These are phyloP conservation scores for Chytriomyces confervae DNA, from an alignment of 192 early-diverging fungal genomes.

Conservation along the genomic window DNA sequence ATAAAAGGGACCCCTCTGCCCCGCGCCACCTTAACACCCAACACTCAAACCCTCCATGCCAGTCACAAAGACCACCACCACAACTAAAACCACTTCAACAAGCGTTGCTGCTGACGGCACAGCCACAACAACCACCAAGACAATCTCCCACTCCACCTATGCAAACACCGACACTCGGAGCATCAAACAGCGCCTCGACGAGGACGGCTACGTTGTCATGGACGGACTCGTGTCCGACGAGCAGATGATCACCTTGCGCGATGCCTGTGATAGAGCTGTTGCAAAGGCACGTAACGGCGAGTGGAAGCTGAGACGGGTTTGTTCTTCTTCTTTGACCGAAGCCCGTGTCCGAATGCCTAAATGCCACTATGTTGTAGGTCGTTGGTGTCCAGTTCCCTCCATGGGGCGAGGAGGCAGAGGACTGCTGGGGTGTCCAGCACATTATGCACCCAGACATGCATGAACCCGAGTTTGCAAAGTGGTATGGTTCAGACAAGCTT, in stretches of 20 bases:
- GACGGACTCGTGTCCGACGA: conserved; percentile 49
- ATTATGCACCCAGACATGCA: conserved; percentile 54
- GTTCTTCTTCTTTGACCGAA: neutral
- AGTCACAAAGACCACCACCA: neutral
- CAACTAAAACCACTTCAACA: neutral
- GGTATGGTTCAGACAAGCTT: conserved; percentile 51
- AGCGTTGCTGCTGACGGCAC: neutral
- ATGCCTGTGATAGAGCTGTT: conserved; percentile 47
- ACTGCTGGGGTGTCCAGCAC: conserved; percentile 58
- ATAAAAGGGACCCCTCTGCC: neutral
- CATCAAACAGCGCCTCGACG: conserved; percentile 34
- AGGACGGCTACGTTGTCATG: conserved; percentile 54
- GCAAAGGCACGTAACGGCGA: conserved; percentile 47
- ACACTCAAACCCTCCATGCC: neutral
- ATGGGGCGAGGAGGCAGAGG: conserved; percentile 48
- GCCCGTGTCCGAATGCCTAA: neutral
- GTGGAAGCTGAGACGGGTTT: conserved; percentile 46
- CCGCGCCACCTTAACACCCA: too few species aligned
- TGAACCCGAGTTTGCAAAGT: conserved; percentile 53
- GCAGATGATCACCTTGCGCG: conserved; percentile 39
- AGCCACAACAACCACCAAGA: neutral
- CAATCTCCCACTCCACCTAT: neutral
- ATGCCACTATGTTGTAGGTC: neutral
- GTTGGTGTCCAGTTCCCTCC: conserved; percentile 59
- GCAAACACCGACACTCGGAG: neutral